Base-by-base conservation (phyloP, 495 filamentous ascomycete genomes). In the Hapsidospora chrysogenum region DNA sequence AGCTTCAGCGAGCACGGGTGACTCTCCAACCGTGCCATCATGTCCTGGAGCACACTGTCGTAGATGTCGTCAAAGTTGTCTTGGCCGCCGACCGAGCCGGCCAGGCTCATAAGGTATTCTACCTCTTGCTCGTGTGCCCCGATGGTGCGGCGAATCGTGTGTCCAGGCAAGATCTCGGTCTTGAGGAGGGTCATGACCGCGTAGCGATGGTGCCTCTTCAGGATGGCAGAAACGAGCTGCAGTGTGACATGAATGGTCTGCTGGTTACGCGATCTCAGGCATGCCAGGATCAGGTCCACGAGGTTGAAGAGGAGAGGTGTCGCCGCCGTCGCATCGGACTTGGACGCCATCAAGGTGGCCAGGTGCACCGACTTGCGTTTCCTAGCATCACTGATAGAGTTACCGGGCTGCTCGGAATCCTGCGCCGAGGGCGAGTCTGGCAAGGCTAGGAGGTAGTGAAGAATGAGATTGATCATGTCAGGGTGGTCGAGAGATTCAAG, bases 241-340 rank as follows among this genome's bases (percentile, higher is more conserved):
- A 99, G 60, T 3, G 87, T 92, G 16, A 86, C 81, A 35, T 80
- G 72, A 11, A 92, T 74, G 3, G 89, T 96, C 45, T 94, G 86
- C 23, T 79, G 70, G 46, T 85, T 93, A 18, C 64, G 63, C 3
- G 92, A 96, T 41, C 70, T 63, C n/a, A 94, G 63, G 47, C 85
- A 87, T 10, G 80, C 73, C 2, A 86, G 63, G 20, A 89, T 73
- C n/a, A 99, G 66, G 56, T 96, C 89, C 29, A 85, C 78, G 23
- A 97, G 62, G 47, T 87, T 96, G 60, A 95, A 95, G 2, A 97
- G 65, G 22, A 79, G 70, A 6, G 89, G 92, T 6, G 84, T 84
- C 18, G 83, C 74, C 6, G 23, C 11, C 14, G 72, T 74, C 20
- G 72, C 55, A 39, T 76, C 70, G 17, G 72, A 72, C 40, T 78